Conservation (phyloP, 495 filamentous ascomycete genomes). For the Penicillium samsonianum region DNA sequence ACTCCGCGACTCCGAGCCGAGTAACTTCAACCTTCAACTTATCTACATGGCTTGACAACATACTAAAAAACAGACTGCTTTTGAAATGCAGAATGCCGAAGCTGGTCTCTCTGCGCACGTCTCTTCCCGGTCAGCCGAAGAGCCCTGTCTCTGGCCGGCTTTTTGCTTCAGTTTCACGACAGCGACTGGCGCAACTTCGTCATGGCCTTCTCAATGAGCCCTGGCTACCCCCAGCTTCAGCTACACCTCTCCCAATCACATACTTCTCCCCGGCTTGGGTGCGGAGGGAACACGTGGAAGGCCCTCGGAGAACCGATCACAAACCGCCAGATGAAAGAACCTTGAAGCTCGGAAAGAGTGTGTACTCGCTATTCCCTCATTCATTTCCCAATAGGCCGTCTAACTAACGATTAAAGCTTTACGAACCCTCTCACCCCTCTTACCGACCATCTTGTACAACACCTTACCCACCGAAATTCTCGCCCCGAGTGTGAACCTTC, state of each 20-base stretch:
- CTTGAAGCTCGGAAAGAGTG: constrained; percentile 88
- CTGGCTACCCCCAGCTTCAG: constrained; percentile 28
- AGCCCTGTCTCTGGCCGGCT: constrained; percentile 15
- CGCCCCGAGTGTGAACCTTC: constrained; percentile 83
- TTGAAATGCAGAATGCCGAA: constrained; percentile 38
- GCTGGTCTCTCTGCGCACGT: constrained; percentile 24
- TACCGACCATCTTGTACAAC: constrained; percentile 83
- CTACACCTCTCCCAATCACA: constrained; percentile 18
- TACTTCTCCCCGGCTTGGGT: constrained; percentile 30
- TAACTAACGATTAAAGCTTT: constrained; percentile 58
- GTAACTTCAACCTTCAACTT: neutral
- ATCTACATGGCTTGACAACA: constrained; percentile 23
- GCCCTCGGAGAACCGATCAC: constrained; percentile 32
- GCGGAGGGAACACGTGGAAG: constrained; percentile 18
- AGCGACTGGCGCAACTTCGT: constrained; percentile 33
- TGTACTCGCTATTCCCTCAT: constrained; percentile 24
- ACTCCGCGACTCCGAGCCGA: constrained; percentile 14
- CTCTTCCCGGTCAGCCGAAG: constrained; percentile 13
- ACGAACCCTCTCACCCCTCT: constrained; percentile 77
- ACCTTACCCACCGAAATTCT: constrained; percentile 82
- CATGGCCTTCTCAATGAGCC: constrained; percentile 36
- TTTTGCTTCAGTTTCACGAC: constrained; percentile 32
- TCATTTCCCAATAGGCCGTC: neutral
- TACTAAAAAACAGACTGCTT: neutral
- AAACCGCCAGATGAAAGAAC: constrained; percentile 73